A percentile compares a stretch with the other conserved stretches of the same genome.
phyloP scores from a whole-genome alignment of 495 filamentous ascomycete species.

The Wilcoxina mikolae region DNA sequence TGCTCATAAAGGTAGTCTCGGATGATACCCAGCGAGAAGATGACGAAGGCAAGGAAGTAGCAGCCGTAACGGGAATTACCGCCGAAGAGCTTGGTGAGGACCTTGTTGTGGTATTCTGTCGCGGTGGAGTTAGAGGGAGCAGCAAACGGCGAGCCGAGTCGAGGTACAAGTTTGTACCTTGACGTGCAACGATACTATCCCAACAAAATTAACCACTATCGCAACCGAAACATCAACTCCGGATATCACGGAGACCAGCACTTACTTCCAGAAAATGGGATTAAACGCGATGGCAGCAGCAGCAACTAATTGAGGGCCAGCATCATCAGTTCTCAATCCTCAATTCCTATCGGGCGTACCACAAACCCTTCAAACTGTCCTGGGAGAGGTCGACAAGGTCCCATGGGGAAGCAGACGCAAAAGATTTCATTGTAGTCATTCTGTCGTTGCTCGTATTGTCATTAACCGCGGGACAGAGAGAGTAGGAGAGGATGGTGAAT shows the following conservation, averaged over 20 bases:
- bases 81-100: slow-evolving; percentile 72
- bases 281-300: slow-evolving; percentile 57
- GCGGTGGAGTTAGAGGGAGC: neutral
- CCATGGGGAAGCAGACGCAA: neutral
- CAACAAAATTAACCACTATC: slow-evolving; percentile 16
- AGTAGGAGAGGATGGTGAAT: neutral
- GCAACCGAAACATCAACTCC: neutral
- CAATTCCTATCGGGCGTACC: slow-evolving; percentile 3
- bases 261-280: slow-evolving; percentile 69
- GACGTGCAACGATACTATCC: slow-evolving; percentile 51
- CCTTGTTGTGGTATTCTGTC: slow-evolving; percentile 77
- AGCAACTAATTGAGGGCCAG: slow-evolving; percentile 41
- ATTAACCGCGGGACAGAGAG: neutral
- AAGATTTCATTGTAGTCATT: neutral
- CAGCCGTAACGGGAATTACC: slow-evolving; percentile 68
- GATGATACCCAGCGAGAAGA: slow-evolving; percentile 81
- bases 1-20: slow-evolving; percentile 65
- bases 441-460: neutral
- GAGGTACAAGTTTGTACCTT: slow-evolving; percentile 37
- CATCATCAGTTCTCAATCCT: neutral
- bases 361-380: slow-evolving; percentile 44
- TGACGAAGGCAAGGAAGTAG: slow-evolving; percentile 74
- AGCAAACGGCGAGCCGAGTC: neutral
- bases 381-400: slow-evolving; percentile 49
- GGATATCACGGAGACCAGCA: slow-evolving; percentile 9